phyloP scores from a whole-genome alignment of 305 asterid genomes.

The Solanum hybrid region DNA sequence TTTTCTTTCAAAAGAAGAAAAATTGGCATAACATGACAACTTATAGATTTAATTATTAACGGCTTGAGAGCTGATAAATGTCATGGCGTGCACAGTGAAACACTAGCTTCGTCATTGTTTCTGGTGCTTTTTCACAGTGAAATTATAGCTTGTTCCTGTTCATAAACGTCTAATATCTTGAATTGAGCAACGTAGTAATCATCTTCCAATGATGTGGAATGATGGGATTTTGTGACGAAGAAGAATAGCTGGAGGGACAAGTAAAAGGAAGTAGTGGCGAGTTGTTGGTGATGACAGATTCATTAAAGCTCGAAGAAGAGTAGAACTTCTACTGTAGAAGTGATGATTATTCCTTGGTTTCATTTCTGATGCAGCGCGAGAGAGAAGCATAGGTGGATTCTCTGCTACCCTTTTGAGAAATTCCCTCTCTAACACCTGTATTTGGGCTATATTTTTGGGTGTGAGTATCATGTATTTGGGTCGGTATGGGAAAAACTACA shows the following conservation, averaged over 20 bases:
- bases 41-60: background rate
- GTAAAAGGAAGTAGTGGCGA: slow-evolving; percentile 50
- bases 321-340: slow-evolving; percentile 1
- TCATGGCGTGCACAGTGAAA: slow-evolving; percentile 43
- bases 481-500: background rate
- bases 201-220: slow-evolving; percentile 23
- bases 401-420: slow-evolving; percentile 32
- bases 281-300: slow-evolving; percentile 55
- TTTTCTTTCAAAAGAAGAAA: background rate
- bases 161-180: slow-evolving; percentile 43
- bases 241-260: slow-evolving; percentile 58
- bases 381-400: slow-evolving; percentile 23
- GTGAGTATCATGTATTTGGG: background rate
- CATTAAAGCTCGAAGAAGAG: slow-evolving; percentile 54
- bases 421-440: slow-evolving; percentile 34
- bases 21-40: background rate
- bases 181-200: slow-evolving; percentile 27
- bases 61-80: slow-evolving; percentile 42
- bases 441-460: background rate
- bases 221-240: slow-evolving; percentile 35
- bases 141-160: slow-evolving; percentile 64
- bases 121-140: slow-evolving; percentile 53
- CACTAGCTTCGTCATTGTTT: slow-evolving; percentile 37
- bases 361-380: slow-evolving; percentile 36
- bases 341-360: slow-evolving; percentile 23